Evolutionary conservation across 139 green algal genomes (phyloP), one percentile per base, ranked within the genome.

Genomic region (Astrephomene gubernaculifera): DNA sequence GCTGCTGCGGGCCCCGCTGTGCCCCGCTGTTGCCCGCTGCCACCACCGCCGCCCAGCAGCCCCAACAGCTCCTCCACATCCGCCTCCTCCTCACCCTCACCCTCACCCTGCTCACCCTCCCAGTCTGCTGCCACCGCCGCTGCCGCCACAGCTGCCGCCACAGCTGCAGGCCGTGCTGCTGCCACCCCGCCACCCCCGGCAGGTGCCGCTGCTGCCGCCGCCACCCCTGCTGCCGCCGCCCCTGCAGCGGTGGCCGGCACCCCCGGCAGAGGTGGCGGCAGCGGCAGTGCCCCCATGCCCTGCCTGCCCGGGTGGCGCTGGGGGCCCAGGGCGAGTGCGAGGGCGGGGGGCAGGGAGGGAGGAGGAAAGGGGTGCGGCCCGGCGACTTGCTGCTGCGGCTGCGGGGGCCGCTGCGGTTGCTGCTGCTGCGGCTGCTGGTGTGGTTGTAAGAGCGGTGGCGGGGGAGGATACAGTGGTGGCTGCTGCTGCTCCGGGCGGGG

Each of bases 341-440:
- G 70, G 6, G 44, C 70, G 10, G 70, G 70, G 43, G 70, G 70
- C 70, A 79, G 70, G n/a, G n/a, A n/a, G n/a, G n/a, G n/a, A n/a
- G n/a, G n/a, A n/a, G n/a, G n/a, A n/a, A n/a, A n/a, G n/a, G n/a
- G n/a, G n/a, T n/a, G n/a, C n/a, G n/a, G n/a, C n/a, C n/a, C n/a
- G n/a, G n/a, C n/a, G n/a, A n/a, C n/a, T n/a, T n/a, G n/a, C n/a
- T n/a, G n/a, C n/a, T n/a, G n/a, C n/a, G n/a, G n/a, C n/a, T n/a
- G n/a, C n/a, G n/a, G n/a, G n/a, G n/a, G n/a, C n/a, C n/a, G n/a
- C n/a, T n/a, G n/a, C n/a, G n/a, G n/a, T n/a, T n/a, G n/a, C n/a
- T n/a, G n/a, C n/a, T n/a, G n/a, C n/a, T n/a, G n/a, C n/a, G n/a
- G n/a, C n/a, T n/a, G n/a, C n/a, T n/a, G n/a, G n/a, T n/a, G n/a